Evolutionary conservation across 1,139 yeast species (phyloP).

Genomic region (Yamadazyma diddensiae): DNA sequence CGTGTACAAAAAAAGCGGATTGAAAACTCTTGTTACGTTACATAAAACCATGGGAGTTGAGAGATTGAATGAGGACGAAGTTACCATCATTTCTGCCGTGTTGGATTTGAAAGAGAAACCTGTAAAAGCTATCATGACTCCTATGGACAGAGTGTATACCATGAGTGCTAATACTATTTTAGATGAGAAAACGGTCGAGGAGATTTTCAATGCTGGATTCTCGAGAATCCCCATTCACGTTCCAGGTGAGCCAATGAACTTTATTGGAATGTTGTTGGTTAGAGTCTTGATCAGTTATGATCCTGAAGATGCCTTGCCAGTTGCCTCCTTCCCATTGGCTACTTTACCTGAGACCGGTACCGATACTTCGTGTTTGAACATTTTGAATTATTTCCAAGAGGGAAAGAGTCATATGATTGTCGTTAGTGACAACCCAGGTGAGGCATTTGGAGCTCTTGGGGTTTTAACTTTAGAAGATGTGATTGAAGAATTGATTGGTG

Average conservation of each 20-base stretch:
- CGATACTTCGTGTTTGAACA: conserved; percentile 89
- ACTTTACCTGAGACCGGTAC: conserved; percentile 93
- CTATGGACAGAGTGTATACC: conserved; percentile 85
- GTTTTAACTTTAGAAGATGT: conserved; percentile 94
- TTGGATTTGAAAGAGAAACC: conserved; percentile 90
- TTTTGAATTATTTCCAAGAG: conserved; percentile 93
- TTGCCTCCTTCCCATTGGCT: conserved; percentile 90
- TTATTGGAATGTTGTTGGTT: conserved; percentile 92
- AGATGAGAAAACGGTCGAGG: conserved; percentile 83
- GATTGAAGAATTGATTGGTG: conserved; percentile 95
- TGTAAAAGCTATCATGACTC: conserved; percentile 89
- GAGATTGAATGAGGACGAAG: conserved; percentile 89
- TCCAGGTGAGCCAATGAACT: conserved; percentile 86
- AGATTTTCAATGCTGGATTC: conserved; percentile 90
- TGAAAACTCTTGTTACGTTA: conserved; percentile 87
- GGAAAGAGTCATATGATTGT: conserved; percentile 98
- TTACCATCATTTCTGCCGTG: conserved; percentile 91
- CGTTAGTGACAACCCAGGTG: conserved; percentile 86
- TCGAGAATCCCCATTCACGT: conserved; percentile 94
- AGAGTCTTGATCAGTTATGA: conserved; percentile 92
- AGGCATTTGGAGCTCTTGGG: conserved; percentile 82
- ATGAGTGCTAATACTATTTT: conserved; percentile 81
- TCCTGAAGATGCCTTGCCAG: conserved; percentile 93
- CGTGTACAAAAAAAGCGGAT: conserved; percentile 86
- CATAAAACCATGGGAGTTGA: conserved; percentile 97